Percentiles rank a stretch among this genome's conserved stretches.
phyloP scores from a whole-genome alignment of 139 green algal genomes.

The Micractinium sp. region DNA sequence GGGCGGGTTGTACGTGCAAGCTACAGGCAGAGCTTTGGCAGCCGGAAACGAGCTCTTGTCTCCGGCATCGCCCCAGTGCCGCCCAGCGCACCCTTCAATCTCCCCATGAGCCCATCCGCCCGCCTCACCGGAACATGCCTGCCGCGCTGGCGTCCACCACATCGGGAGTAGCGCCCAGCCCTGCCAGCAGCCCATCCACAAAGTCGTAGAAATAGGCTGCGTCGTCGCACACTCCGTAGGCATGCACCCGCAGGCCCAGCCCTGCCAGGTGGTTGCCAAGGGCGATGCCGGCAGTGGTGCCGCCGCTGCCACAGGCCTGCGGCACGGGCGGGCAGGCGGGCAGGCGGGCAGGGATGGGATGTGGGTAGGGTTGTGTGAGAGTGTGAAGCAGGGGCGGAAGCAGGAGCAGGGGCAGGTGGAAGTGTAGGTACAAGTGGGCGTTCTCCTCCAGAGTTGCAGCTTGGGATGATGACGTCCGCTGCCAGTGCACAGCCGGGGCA shows the following conservation, averaged over 20 bases:
- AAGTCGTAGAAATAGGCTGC: conserved; percentile 88
- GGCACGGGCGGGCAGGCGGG: too few relatives aligned
- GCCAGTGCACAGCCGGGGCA: too few relatives aligned
- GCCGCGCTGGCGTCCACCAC: conserved; percentile 7
- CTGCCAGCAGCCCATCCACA: conserved; percentile 73
- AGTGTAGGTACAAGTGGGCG: too few relatives aligned
- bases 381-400: too few relatives aligned
- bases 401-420: too few relatives aligned
- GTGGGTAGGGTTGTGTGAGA: neutral
- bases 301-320: conserved; percentile 90
- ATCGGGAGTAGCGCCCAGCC: conserved; percentile 51
- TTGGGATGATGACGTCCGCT: too few relatives aligned
- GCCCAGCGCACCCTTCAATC: too few relatives aligned
- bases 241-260: conserved; percentile 51
- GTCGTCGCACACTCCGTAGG: conserved; percentile 87
- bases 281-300: conserved; percentile 87
- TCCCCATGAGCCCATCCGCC: neutral
- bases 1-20: too few relatives aligned
- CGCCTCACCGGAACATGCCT: conserved; percentile 12
- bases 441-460: too few relatives aligned
- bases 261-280: conserved; percentile 75
- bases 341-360: neutral
- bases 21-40: too few relatives aligned
- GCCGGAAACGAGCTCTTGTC: too few relatives aligned
- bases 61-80: too few relatives aligned